Percentiles rank a stretch among this genome's conserved stretches.
Conservation (phyloP, 176 grass and related monocot species). For the Ensete ventricosum region DNA sequence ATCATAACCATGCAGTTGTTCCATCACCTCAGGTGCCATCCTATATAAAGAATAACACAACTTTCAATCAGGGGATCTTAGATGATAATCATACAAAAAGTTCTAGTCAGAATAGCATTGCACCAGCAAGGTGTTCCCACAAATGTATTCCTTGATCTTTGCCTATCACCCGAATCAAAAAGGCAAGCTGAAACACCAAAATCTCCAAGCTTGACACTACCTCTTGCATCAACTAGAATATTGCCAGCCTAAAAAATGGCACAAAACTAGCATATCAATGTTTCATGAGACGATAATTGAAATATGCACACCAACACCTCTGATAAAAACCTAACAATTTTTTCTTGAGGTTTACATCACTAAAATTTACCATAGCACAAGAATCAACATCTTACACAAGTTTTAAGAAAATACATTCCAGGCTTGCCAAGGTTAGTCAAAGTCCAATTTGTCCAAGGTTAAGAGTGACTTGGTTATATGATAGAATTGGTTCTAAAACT, state of each 20-base stretch:
- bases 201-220: conserved; percentile 83
- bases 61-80: too few relatives aligned
- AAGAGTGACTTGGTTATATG: too few relatives aligned
- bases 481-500: too few relatives aligned
- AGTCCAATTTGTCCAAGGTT: too few relatives aligned
- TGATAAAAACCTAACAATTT: too few relatives aligned
- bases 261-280: background rate
- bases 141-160: conserved; percentile 87
- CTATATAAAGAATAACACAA: conserved; percentile 33
- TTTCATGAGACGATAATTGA: too few relatives aligned
- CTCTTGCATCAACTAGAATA: conserved; percentile 80
- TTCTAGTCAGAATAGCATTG: background rate
- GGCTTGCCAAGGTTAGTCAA: too few relatives aligned
- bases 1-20: conserved; percentile 82
- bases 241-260: conserved; percentile 60
- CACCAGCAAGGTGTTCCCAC: conserved; percentile 99
- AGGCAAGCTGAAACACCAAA: conserved; percentile 94
- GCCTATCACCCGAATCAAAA: conserved; percentile 97
- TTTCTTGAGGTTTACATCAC: too few relatives aligned
- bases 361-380: too few relatives aligned
- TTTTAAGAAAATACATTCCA: too few relatives aligned
- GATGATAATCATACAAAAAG: background rate
- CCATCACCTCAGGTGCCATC: conserved; percentile 97
- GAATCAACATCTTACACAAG: too few relatives aligned
- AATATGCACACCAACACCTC: too few relatives aligned